Conservation (phyloP, 2,329 filamentous ascomycete genomes). For the Tolypocladium amazonense region DNA sequence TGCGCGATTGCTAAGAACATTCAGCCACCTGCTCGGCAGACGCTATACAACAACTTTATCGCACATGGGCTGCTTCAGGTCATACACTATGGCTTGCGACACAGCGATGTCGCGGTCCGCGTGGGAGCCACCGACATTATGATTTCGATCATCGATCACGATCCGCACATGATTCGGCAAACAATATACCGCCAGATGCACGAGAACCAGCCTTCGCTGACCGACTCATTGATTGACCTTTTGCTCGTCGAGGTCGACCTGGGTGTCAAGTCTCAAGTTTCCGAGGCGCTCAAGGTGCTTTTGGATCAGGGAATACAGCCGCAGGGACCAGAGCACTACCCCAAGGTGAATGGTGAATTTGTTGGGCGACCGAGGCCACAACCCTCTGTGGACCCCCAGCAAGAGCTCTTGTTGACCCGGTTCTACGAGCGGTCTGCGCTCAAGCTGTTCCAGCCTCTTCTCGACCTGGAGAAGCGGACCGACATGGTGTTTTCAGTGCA, state of each 20-base stretch:
- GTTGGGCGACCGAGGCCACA: constrained; percentile 49
- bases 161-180: constrained; percentile 84
- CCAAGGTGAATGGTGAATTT: constrained; percentile 58
- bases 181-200: constrained; percentile 88
- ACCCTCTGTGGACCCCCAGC: constrained; percentile 53
- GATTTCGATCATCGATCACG: constrained; percentile 90
- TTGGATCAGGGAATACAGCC: constrained; percentile 56
- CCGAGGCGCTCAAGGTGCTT: constrained; percentile 88
- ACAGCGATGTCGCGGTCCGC: constrained; percentile 72
- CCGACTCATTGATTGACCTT: constrained; percentile 86
- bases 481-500: constrained; percentile 67
- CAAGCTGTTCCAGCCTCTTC: constrained; percentile 77
- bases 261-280: constrained; percentile 90
- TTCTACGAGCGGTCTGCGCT: constrained; percentile 85
- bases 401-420: constrained; percentile 73
- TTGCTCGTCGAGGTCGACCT: constrained; percentile 85
- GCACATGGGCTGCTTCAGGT: constrained; percentile 77
- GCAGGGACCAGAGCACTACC: constrained; percentile 42
- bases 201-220: constrained; percentile 76
- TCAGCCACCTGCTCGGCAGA: constrained; percentile 69
- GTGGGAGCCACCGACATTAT: constrained; percentile 91
- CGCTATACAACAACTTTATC: constrained; percentile 84
- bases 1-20: constrained; percentile 90
- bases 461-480: constrained; percentile 61
- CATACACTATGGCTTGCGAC: constrained; percentile 83